phyloP scores from a whole-genome alignment of 1,139 yeast species.

The Maudiozyma humilis region DNA sequence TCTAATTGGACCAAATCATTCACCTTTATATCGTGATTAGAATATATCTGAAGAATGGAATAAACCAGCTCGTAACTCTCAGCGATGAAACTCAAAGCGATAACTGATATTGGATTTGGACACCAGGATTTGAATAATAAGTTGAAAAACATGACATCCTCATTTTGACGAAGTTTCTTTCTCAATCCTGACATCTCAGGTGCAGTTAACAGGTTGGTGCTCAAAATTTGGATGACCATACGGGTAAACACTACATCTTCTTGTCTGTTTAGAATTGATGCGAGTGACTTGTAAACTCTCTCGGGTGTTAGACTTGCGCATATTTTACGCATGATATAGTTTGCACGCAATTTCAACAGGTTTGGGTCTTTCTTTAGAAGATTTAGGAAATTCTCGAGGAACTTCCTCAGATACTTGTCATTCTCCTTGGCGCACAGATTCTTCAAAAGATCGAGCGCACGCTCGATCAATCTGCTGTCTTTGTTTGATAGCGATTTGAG shows the following conservation, averaged over 20 bases:
- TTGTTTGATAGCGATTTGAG: constrained; percentile 79
- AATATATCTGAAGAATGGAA: constrained; percentile 63
- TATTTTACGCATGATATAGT: constrained; percentile 73
- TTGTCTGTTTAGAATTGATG: constrained; percentile 63
- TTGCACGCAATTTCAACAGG: constrained; percentile 63
- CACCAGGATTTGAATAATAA: constrained; percentile 87
- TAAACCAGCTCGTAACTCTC: constrained; percentile 88
- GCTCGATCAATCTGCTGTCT: constrained; percentile 71
- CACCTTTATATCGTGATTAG: constrained; percentile 61
- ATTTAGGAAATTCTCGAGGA: constrained; percentile 62
- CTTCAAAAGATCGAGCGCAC: constrained; percentile 57
- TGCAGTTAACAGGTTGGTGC: constrained; percentile 81
- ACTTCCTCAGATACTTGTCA: constrained; percentile 68
- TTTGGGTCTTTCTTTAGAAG: constrained; percentile 62
- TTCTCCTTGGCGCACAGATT: constrained; percentile 71
- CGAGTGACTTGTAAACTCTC: constrained; percentile 70
- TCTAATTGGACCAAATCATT: constrained; percentile 70
- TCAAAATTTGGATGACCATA: constrained; percentile 77
- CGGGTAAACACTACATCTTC: constrained; percentile 64
- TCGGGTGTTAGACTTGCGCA: constrained; percentile 79
- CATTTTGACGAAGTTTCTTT: constrained; percentile 51
- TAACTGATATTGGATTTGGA: constrained; percentile 80
- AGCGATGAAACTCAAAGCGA: constrained; percentile 77
- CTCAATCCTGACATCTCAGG: constrained; percentile 70
- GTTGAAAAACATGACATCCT: constrained; percentile 68